Base-by-base conservation (phyloP, 768 basidiomycete genomes). In the Suillus ampliporus region DNA sequence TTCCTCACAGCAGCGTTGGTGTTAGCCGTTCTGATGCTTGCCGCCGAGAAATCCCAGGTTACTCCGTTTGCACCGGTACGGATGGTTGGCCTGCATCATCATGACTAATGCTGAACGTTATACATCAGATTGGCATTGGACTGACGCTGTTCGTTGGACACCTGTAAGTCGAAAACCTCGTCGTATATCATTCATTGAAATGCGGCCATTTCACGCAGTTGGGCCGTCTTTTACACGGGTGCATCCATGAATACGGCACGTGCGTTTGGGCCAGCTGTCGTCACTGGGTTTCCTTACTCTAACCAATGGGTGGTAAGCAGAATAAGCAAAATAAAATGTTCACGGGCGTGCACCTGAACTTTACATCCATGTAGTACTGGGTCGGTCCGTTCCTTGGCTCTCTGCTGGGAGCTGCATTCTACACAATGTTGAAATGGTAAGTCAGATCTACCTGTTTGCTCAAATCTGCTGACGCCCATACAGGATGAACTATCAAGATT, bases 231-330 rank as follows among this genome's bases (percentile, higher is more conserved):
- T 62, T 90, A 85, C 69, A 90, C 89, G 1, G 87, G 89, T 7
- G 88, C 86, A 5, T 79, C 79, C 21, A 87, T 89, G 84, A 91
- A 91, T 67, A 84, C 87, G 6, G 89, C 89, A 14, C 82, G 89
- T 60, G 72, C 89, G 0, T 90, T 90, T 71, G 89, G 89, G 3
- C 89, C 90, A 2, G 87, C 90, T 5, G 87, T 85, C 3, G 78
- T 90, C 41, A 82, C 84, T n/a, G 83, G 86, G 21, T 90, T 90
- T 68, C 79, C 82, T 15, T 68, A 75, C 52, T 64, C 71, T 23
- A 62, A 77, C 6, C 89, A 90, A 44, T 90, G 88, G 89, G 80
- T 89, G 63, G 88, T 89, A 73, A 38, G 85, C 77, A 40, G 19
- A 5, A 9, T 35, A 2, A 17, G 85, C 77, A 40, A n/a, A 5